Evolutionary conservation across 2,329 filamentous ascomycete species (phyloP).

Genomic region (Aureobasidium melanogenum): DNA sequence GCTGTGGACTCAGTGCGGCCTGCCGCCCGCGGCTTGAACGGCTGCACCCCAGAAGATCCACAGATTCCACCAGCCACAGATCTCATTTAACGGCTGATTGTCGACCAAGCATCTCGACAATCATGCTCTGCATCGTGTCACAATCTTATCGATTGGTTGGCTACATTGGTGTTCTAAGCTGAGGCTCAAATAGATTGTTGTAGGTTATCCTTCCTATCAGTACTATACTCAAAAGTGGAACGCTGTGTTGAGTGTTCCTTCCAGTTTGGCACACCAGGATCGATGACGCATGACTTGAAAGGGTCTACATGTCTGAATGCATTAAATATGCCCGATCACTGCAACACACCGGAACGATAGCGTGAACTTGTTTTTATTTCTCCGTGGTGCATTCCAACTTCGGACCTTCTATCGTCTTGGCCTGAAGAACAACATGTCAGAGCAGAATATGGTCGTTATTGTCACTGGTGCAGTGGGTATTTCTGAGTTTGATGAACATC

Average conservation of each 20-base stretch:
- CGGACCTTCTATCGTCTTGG: not conserved
- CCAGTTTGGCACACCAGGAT: not conserved
- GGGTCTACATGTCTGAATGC: not conserved
- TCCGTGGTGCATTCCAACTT: not conserved
- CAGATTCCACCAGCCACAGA: not conserved
- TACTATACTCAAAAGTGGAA: not conserved
- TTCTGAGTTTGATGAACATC: not conserved
- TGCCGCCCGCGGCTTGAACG: not conserved
- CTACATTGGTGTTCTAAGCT: not conserved
- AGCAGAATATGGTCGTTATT: conserved; percentile 22
- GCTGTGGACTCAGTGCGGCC: not conserved
- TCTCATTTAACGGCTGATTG: not conserved
- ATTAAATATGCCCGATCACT: not conserved
- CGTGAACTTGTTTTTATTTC: not conserved
- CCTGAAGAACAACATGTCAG: conserved; percentile 18
- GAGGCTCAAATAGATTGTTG: not conserved
- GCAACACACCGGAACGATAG: not conserved
- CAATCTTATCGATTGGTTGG: not conserved
- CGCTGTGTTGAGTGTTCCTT: not conserved
- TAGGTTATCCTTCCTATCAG: not conserved
- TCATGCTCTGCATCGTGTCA: not conserved
- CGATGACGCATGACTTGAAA: not conserved
- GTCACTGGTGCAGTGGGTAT: conserved; percentile 26
- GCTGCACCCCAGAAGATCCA: conserved; percentile 6
- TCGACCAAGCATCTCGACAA: not conserved